Conservation (phyloP, 2,329 filamentous ascomycete species). For the Parafenestella ontariensis region DNA sequence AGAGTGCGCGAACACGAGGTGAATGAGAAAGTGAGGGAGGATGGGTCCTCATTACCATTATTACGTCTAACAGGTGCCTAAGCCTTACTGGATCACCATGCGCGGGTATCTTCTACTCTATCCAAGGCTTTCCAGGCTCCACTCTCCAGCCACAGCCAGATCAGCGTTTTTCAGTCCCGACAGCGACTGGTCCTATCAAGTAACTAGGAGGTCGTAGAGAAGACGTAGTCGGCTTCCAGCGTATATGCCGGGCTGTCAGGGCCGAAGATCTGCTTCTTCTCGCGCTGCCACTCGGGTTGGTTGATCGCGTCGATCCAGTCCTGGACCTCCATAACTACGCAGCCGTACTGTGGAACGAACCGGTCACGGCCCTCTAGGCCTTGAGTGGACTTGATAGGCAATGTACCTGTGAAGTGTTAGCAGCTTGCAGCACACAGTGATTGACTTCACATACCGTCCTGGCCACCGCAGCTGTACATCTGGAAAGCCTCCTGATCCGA, state of each 20-base stretch:
- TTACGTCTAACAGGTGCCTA: background rate
- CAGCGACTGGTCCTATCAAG: background rate
- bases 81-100: constrained; percentile 4
- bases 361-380: constrained; percentile 68
- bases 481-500: constrained; percentile 88
- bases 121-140: background rate
- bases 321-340: constrained; percentile 88
- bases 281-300: constrained; percentile 83
- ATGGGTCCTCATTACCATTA: constrained; percentile 15
- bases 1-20: background rate
- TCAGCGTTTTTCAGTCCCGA: background rate
- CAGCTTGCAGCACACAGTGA: background rate
- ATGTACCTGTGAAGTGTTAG: constrained; percentile 47
- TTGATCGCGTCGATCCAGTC: constrained; percentile 96
- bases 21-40: background rate
- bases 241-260: constrained; percentile 53
- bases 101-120: constrained; percentile 10
- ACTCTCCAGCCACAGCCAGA: background rate
- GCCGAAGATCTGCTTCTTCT: constrained; percentile 59
- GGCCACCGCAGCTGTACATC: constrained; percentile 81
- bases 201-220: constrained; percentile 42
- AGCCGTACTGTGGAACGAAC: constrained; percentile 77
- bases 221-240: constrained; percentile 55
- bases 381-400: constrained; percentile 74
- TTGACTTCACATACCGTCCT: constrained; percentile 64